A percentile compares a stretch with the other conserved stretches of the same genome.
Evolutionary conservation across 2,329 filamentous ascomycete genomes (phyloP).

Genomic region (Fusarium xylarioides): DNA sequence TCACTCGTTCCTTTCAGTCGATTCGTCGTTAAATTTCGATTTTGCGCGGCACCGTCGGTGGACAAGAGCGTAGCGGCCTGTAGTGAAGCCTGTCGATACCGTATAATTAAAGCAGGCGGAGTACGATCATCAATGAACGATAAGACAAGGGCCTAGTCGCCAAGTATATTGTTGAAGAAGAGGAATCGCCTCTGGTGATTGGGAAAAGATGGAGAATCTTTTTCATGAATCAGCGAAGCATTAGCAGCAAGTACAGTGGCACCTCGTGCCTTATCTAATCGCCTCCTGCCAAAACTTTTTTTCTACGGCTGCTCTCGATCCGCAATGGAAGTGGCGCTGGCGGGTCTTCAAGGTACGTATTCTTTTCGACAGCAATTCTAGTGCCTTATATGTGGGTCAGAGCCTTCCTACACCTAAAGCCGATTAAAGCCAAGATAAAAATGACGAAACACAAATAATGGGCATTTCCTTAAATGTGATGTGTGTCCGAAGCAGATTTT

Average conservation of each 20-base stretch:
- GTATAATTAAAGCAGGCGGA: background rate
- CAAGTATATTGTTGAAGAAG: background rate
- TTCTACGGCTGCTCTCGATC: slow-evolving; percentile 14
- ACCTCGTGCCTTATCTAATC: slow-evolving; percentile 3
- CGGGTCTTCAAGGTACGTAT: slow-evolving; percentile 15
- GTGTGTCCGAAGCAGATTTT: background rate
- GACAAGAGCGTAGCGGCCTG: background rate
- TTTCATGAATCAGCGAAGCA: slow-evolving; percentile 33
- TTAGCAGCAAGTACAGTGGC: background rate
- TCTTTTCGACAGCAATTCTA: background rate
- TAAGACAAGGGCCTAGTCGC: background rate
- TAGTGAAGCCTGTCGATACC: slow-evolving; percentile 3
- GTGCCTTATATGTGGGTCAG: slow-evolving; percentile 15
- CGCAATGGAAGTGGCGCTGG: slow-evolving; percentile 16
- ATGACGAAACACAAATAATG: background rate
- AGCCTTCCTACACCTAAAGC: background rate
- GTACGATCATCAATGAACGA: background rate
- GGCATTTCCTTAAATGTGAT: background rate
- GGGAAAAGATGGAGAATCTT: slow-evolving; percentile 25
- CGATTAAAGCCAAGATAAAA: background rate
- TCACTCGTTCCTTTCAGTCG: background rate
- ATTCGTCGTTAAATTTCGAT: background rate
- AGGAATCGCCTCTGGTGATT: slow-evolving; percentile 6
- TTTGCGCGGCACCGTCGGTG: slow-evolving; percentile 10
- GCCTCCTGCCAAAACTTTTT: slow-evolving; percentile 27